Percentiles rank a stretch among this genome's conserved stretches.
phyloP scores from a whole-genome alignment of 2,329 filamentous ascomycete species.

The Neopestalotiopsis sp. region DNA sequence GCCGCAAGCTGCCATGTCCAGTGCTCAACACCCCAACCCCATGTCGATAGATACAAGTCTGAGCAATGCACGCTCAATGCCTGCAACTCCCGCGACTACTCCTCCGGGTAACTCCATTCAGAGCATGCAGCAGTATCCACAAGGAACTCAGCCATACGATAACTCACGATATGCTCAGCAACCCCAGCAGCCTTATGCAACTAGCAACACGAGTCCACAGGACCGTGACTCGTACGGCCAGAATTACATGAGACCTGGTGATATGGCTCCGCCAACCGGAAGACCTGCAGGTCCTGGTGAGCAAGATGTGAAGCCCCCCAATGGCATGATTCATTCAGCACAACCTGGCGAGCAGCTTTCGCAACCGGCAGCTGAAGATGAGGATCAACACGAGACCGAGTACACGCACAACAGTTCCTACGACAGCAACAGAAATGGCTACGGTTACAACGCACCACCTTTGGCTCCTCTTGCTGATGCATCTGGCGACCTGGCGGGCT shows the following conservation, averaged over 20 bases:
- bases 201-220: constrained; percentile 63
- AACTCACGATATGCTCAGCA: constrained; percentile 75
- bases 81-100: constrained; percentile 88
- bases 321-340: constrained; percentile 68
- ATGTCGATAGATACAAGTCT: constrained; percentile 83
- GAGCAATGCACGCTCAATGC: constrained; percentile 83
- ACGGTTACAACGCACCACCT: constrained; percentile 77
- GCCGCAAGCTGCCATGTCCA: constrained; percentile 67
- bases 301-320: constrained; percentile 67
- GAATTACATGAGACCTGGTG: constrained; percentile 76
- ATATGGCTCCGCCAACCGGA: constrained; percentile 83
- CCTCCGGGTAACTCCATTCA: constrained; percentile 80
- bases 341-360: constrained; percentile 60
- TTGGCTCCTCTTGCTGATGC: constrained; percentile 73
- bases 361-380: constrained; percentile 65
- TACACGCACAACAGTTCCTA: constrained; percentile 88
- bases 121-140: constrained; percentile 79
- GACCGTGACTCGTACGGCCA: constrained; percentile 72
- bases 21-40: constrained; percentile 68
- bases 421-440: constrained; percentile 73
- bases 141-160: constrained; percentile 74
- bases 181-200: constrained; percentile 65
- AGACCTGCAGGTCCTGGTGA: constrained; percentile 67
- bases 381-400: constrained; percentile 78
- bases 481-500: constrained; percentile 82